phyloP scores from a whole-genome alignment of 768 basidiomycete species.

The Tricholoma furcatifolium region DNA sequence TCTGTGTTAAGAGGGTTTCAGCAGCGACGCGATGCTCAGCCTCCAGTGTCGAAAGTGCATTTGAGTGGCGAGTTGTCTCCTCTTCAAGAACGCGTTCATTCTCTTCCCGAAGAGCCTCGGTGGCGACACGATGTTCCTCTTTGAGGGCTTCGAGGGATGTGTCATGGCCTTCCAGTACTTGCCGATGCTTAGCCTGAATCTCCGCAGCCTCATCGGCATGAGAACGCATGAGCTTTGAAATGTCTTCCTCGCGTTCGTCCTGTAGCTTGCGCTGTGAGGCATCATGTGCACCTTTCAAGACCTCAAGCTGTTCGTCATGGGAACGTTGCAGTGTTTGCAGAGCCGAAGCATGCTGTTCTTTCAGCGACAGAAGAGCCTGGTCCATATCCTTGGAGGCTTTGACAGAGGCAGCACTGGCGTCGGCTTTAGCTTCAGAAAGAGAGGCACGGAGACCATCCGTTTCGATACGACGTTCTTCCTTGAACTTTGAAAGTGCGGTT shows the following conservation, averaged over 20 bases:
- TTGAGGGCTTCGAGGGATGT: slow-evolving; percentile 36
- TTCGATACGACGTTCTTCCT: slow-evolving; percentile 53
- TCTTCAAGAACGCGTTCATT: slow-evolving; percentile 38
- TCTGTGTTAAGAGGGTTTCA: slow-evolving; percentile 21
- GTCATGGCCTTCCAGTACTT: slow-evolving; percentile 40
- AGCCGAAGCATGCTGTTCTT: slow-evolving; percentile 54
- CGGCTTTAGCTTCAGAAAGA: slow-evolving; percentile 45
- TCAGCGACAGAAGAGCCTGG: slow-evolving; percentile 40
- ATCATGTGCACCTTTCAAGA: slow-evolving; percentile 49
- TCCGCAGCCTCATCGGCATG: slow-evolving; percentile 37
- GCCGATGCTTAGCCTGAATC: slow-evolving; percentile 47
- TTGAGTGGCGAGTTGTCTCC: slow-evolving; percentile 45
- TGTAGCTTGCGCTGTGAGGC: slow-evolving; percentile 31
- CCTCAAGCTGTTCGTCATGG: slow-evolving; percentile 54
- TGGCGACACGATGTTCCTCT: slow-evolving; percentile 32
- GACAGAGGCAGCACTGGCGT: slow-evolving; percentile 32
- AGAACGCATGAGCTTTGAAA: slow-evolving; percentile 24
- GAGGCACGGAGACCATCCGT: slow-evolving; percentile 44
- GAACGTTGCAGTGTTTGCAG: slow-evolving; percentile 54
- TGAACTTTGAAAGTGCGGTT: slow-evolving; percentile 46
- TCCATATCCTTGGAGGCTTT: slow-evolving; percentile 48
- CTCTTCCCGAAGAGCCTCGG: slow-evolving; percentile 35
- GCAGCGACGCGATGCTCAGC: slow-evolving; percentile 47
- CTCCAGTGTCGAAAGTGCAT: slow-evolving; percentile 45
- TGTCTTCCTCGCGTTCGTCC: slow-evolving; percentile 27